Evolutionary conservation across 176 grass and related monocot genomes (phyloP), one percentile per base, ranked within the genome.

Genomic region (Musa itinerans): DNA sequence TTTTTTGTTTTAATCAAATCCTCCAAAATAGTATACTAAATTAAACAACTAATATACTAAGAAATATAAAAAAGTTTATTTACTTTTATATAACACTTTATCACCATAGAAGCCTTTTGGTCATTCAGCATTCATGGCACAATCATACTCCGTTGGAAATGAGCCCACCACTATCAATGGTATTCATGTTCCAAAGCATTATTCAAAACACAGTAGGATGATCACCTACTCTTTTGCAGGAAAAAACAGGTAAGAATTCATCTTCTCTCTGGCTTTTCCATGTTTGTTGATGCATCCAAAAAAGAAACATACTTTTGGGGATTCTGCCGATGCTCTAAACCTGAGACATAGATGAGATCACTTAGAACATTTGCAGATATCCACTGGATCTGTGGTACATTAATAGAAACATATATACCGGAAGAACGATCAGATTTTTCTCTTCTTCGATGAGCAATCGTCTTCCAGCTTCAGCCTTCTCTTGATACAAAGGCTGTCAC

Each of bases 381-480:
- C 23, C 15, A 13, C 34, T 15, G 10, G 14, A 15, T 68, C n/a
- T 26, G 43, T n/a, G 51, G 48, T 50, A 9, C 43, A 70, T 11
- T 8, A 43, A 56, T 10, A 19, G 52, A 74, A 19, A 74, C 23
- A 74, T 54, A 21, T n/a, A n/a, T 56, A 83, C 80, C 80, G 72
- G 74, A 25, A 53, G 3, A 52, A 69, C 50, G 64, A 67, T 88
- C 78, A 21, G 70, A 53, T 71, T 66, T 80, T 89, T 15, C 50
- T 86, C 86, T 75, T 92, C 76, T 89, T 92, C 17, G 54, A 16
- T 77, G 83, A 79, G 72, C 13, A 76, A 58, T 66, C 11, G 23
- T 89, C 90, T 2, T 92, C 86, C 84, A 92, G 76, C 50, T 69
- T 82, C 23, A 92, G 86, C 50, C 79, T 82, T 92, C 81, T 84